Conservation (phyloP, 1,139 yeast species). For the Eremothecium sinecaudum region DNA sequence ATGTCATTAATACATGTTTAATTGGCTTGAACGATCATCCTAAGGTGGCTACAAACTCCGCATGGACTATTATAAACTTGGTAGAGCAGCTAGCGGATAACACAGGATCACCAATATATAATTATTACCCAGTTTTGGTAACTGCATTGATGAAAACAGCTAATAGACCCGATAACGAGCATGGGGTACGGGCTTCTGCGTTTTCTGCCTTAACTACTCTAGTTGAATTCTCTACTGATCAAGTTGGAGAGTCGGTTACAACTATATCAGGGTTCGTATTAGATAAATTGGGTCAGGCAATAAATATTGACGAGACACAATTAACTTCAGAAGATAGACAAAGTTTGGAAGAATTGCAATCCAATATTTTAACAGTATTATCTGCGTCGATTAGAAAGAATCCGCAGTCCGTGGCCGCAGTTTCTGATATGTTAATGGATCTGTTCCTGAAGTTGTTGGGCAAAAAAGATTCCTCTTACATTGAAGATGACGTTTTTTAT, state of each 20-base stretch:
- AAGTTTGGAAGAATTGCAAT: conserved; percentile 80
- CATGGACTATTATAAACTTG: conserved; percentile 92
- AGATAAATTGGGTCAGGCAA: conserved; percentile 59
- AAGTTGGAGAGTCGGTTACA: conserved; percentile 60
- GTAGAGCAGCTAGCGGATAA: conserved; percentile 73
- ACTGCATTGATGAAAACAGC: conserved; percentile 65
- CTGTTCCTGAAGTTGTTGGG: conserved; percentile 61
- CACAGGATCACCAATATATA: conserved; percentile 57
- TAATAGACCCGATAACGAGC: conserved; percentile 68
- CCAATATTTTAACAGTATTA: conserved; percentile 73
- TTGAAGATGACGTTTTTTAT: conserved; percentile 90
- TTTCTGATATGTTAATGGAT: conserved; percentile 78
- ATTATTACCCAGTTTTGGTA: conserved; percentile 57
- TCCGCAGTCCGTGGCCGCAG: conserved; percentile 53
- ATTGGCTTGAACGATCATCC: conserved; percentile 82
- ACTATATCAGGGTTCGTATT: conserved; percentile 68
- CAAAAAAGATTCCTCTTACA: conserved; percentile 59
- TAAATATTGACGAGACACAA: conserved; percentile 44
- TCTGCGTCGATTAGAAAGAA: conserved; percentile 84
- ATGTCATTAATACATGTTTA: conserved; percentile 60
- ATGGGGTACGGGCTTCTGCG: conserved; percentile 87
- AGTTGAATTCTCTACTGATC: conserved; percentile 65
- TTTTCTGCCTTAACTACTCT: conserved; percentile 84
- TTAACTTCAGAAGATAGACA: conserved; percentile 60
- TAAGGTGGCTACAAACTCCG: conserved; percentile 86